Base-by-base conservation (phyloP, 768 basidiomycete species). In the Pleurotus eryngii region DNA sequence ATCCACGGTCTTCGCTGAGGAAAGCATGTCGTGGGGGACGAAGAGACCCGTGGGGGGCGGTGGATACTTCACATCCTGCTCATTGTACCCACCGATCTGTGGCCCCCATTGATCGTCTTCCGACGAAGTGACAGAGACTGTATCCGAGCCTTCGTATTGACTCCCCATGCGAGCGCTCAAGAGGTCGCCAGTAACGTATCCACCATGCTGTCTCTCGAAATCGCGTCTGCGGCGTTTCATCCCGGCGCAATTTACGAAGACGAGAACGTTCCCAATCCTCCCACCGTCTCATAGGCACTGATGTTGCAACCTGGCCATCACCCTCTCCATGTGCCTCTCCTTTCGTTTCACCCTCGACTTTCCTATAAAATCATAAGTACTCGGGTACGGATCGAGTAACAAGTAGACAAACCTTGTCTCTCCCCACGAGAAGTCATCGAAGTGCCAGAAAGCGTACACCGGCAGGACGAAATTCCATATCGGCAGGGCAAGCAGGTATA, bases 371-470 rank as follows among this genome's bases (percentile, higher is more conserved):
- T 8, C 15, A n/a, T 37, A 3, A 35, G 17, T 24, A 17, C 46
- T 14, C 49, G 11, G 45, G 18, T 20, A 3, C 18, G 42, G 30
- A 5, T 58, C 45, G 48, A 43, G 46, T 4, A 37, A 73, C 85
- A 55, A 65, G 17, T 22, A 15, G 9, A 54, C 37, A 22, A 54
- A 92, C 92, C 95, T 86, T 17, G 97, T 99, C 74, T 98, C 94
- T 65, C 97, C 97, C 97, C 97, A 99, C 26, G 93, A 95, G 74
- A 99, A 98, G 73, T 99, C 97, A 62, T 98, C 96, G 70, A 99
- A 98, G 72, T 98, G 95, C 94, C 95, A 97, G 71, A 98, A 98
- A 12, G 95, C 90, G 72, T 99, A 99, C 7, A 97, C 76, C 9
- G 96, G 95, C 3, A 98, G 79, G 45, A 96, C 75, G 61, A 96